Base-by-base conservation (phyloP, 345 rosid species). In the Angophora floribunda region DNA sequence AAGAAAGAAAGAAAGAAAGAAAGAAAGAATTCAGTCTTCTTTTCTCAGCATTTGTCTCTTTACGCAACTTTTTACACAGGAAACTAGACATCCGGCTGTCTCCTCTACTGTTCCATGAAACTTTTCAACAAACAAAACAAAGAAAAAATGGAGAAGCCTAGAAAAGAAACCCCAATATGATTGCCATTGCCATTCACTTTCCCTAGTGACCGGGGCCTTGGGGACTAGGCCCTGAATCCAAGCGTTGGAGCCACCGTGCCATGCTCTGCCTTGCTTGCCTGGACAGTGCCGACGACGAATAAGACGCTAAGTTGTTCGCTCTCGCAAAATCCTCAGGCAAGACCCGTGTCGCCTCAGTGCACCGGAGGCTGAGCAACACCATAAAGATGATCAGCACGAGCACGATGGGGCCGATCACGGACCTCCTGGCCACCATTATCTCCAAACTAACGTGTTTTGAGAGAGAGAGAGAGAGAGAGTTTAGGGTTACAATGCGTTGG, bases 171-270 rank as follows among this genome's bases (percentile, higher is more conserved):
- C 13, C 49, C 49, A 10, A 6, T 19, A 75, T 21, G 1, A 75
- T 36, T 75, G 82, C 82, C 79, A 67, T 67, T 12, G 61, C 61
- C 67, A 28, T 61, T n/a, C 75, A 2, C 75, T 85, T 85, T 52
- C 86, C 86, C 53, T 50, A 92, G 90, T 92, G 93, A 52, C 93
- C 93, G 52, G 91, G 93, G 45, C 94, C 93, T 86, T 21, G 61
- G 14, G 94, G 92, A 53, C 93, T 93, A 49, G 94, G 93, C 59
- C 93, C 94, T 5, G 94, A 92, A 13, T 78, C 87, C 51, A 92
- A 28, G 52, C 89, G 90, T 41, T 88, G 80, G 30, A 93, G 88
- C 93, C 92, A 93, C 28, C 41, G 61, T 3, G 87, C 67, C 94
- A 92, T 90, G 44, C 91, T 87, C 86, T 51, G 88, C 70, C 82